Evolutionary conservation across 768 basidiomycete species (phyloP).

Genomic region (Tephrocybe sp.): DNA sequence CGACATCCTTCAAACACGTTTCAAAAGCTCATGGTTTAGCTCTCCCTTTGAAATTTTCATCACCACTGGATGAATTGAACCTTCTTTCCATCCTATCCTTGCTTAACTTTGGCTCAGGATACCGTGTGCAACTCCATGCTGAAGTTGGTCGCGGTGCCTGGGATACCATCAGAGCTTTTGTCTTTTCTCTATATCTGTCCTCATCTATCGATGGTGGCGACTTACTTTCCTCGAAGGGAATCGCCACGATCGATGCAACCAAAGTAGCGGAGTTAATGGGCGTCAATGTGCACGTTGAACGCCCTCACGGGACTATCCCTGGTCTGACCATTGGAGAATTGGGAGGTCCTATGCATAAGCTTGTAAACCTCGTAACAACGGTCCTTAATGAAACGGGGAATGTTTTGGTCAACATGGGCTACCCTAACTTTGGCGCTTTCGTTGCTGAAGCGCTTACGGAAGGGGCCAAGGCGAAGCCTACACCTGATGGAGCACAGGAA

Average conservation of each 20-base stretch:
- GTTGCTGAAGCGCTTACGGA: slow-evolving; percentile 68
- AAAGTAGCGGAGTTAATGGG: slow-evolving; percentile 76
- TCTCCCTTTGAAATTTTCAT: slow-evolving; percentile 79
- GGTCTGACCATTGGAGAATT: slow-evolving; percentile 76
- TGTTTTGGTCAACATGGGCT: slow-evolving; percentile 58
- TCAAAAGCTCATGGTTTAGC: slow-evolving; percentile 67
- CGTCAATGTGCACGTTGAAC: slow-evolving; percentile 68
- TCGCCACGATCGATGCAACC: slow-evolving; percentile 49
- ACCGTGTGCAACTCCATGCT: slow-evolving; percentile 69
- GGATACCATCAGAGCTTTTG: slow-evolving; percentile 77
- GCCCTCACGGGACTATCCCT: slow-evolving; percentile 63
- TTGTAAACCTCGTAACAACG: slow-evolving; percentile 65
- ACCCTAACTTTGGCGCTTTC: slow-evolving; percentile 73
- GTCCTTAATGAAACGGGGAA: slow-evolving; percentile 74
- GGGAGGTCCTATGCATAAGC: slow-evolving; percentile 70
- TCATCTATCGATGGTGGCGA: slow-evolving; percentile 57
- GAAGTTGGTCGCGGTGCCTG: slow-evolving; percentile 80
- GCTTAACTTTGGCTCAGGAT: slow-evolving; percentile 84
- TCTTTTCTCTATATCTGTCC: slow-evolving; percentile 70
- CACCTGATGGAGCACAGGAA: slow-evolving; percentile 30
- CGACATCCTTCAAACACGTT: slow-evolving; percentile 58
- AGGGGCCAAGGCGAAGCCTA: slow-evolving; percentile 33
- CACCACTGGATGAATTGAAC: slow-evolving; percentile 74
- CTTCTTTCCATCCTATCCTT: slow-evolving; percentile 75
- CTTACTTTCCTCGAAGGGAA: slow-evolving; percentile 66